A percentile compares a stretch with the other conserved stretches of the same genome.
phyloP scores from a whole-genome alignment of 2,329 filamentous ascomycete genomes.

The Aspergillus luchuensis region DNA sequence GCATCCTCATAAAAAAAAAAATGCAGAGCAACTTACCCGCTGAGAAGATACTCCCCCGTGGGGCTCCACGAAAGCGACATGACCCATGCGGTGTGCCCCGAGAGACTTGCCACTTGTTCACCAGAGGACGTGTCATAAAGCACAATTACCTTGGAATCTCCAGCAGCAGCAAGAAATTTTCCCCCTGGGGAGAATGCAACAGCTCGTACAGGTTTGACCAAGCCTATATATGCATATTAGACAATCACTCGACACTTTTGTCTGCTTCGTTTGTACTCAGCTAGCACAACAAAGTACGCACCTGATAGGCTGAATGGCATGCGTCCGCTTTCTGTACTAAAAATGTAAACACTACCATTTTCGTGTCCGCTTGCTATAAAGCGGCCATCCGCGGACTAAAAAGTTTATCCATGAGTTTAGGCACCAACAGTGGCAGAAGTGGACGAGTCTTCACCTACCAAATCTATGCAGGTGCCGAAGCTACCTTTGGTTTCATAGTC shows the following conservation, averaged over 20 bases:
- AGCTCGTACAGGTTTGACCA: constrained; percentile 82
- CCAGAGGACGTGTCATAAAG: constrained; percentile 91
- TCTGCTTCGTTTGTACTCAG: neutral
- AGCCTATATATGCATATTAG: constrained; percentile 56
- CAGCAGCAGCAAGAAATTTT: constrained; percentile 82
- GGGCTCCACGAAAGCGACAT: constrained; percentile 90
- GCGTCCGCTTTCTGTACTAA: constrained; percentile 86
- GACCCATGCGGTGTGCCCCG: constrained; percentile 82
- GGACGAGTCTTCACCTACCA: constrained; percentile 52
- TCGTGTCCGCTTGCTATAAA: constrained; percentile 92
- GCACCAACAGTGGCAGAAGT: neutral
- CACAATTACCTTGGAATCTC: constrained; percentile 84
- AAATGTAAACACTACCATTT: constrained; percentile 88
- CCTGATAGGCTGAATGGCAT: constrained; percentile 83
- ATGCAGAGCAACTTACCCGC: constrained; percentile 58
- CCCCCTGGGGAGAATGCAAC: constrained; percentile 86
- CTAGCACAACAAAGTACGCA: constrained; percentile 42
- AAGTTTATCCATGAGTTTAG: constrained; percentile 17
- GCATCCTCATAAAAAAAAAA: neutral
- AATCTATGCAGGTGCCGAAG: constrained; percentile 85
- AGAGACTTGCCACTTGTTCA: constrained; percentile 85
- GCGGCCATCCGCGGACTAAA: constrained; percentile 69
- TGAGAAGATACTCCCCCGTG: constrained; percentile 87
- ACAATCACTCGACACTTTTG: neutral
- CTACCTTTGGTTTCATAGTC: constrained; percentile 91